Percentiles rank a stretch among this genome's conserved stretches.
These are phyloP conservation scores for Handroanthus guayacan DNA, from an alignment of 257 asterid species.

Conservation along the genomic window DNA sequence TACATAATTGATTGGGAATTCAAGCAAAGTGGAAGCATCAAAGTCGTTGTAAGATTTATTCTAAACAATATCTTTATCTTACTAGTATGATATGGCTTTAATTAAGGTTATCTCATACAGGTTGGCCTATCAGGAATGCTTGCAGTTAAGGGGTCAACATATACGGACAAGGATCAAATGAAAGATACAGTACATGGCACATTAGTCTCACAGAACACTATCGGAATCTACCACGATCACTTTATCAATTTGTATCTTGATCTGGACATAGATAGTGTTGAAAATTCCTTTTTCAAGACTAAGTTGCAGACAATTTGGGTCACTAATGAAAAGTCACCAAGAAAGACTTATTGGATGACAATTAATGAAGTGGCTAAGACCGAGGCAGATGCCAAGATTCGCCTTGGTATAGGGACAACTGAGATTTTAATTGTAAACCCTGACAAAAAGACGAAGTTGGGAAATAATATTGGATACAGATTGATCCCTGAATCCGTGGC, in stretches of 20 bases:
- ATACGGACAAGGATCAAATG: constrained; percentile 43
- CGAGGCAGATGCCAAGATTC: constrained; percentile 50
- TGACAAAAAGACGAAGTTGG: constrained; percentile 45
- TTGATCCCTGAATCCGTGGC: constrained; percentile 38
- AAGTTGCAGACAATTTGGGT: constrained; percentile 20
- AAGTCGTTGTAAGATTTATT: constrained; percentile 33
- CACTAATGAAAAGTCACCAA: not conserved
- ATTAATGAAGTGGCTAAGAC: constrained; percentile 41
- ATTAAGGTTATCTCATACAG: constrained; percentile 25
- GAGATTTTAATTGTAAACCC: constrained; percentile 49
- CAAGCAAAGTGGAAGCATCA: constrained; percentile 44
- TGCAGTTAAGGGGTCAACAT: constrained; percentile 36
- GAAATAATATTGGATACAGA: constrained; percentile 47
- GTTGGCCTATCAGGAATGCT: constrained; percentile 46
- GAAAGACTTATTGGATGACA: constrained; percentile 50
- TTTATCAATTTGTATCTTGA: constrained; percentile 49
- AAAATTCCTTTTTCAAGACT: constrained; percentile 39
- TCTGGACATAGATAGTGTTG: constrained; percentile 48
- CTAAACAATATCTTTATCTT: not conserved
- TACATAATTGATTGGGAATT: constrained; percentile 50
- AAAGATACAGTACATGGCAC: constrained; percentile 41
- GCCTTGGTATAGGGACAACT: constrained; percentile 26
- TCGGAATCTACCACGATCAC: constrained; percentile 45
- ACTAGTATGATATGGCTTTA: not conserved
- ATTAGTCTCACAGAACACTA: constrained; percentile 40